Evolutionary conservation across 805 yeast species (phyloP).

Genomic region (Ascoidea tarda): DNA sequence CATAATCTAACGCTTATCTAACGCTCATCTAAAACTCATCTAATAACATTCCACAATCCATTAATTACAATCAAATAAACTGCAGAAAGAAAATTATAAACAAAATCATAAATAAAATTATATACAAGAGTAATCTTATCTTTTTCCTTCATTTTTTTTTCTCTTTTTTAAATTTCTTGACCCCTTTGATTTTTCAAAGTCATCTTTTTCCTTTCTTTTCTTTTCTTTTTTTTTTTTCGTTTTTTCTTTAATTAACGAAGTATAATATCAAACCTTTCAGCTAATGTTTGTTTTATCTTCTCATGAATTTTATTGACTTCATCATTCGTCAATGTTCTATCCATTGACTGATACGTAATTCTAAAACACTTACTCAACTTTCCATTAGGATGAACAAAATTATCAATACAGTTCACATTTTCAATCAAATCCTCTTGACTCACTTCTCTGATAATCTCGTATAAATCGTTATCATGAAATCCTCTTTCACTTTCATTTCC

Average conservation of each 20-base stretch:
- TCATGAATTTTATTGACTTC: slow-evolving; percentile 71
- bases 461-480: slow-evolving; percentile 79
- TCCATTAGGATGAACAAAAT: slow-evolving; percentile 75
- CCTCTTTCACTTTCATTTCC: slow-evolving; percentile 18
- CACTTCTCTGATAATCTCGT: slow-evolving; percentile 72
- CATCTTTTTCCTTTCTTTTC: too few species aligned
- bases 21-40: too few species aligned
- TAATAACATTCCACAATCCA: too few species aligned
- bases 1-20: too few species aligned
- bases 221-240: too few species aligned
- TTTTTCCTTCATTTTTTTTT: too few species aligned
- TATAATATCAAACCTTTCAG: slow-evolving; percentile 37
- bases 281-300: slow-evolving; percentile 44
- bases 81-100: too few species aligned
- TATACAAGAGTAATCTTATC: too few species aligned
- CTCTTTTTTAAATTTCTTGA: too few species aligned
- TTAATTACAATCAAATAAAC: too few species aligned
- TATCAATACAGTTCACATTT: slow-evolving; percentile 67
- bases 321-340: slow-evolving; percentile 71
- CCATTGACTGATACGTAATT: slow-evolving; percentile 91
- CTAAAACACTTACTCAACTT: slow-evolving; percentile 76
- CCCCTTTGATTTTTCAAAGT: too few species aligned
- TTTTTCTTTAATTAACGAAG: slow-evolving; percentile 23
- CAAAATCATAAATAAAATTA: too few species aligned
- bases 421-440: slow-evolving; percentile 68